These are phyloP conservation scores for Volutella citrinella DNA, from an alignment of 2,329 filamentous ascomycete species.

Conservation along the genomic window DNA sequence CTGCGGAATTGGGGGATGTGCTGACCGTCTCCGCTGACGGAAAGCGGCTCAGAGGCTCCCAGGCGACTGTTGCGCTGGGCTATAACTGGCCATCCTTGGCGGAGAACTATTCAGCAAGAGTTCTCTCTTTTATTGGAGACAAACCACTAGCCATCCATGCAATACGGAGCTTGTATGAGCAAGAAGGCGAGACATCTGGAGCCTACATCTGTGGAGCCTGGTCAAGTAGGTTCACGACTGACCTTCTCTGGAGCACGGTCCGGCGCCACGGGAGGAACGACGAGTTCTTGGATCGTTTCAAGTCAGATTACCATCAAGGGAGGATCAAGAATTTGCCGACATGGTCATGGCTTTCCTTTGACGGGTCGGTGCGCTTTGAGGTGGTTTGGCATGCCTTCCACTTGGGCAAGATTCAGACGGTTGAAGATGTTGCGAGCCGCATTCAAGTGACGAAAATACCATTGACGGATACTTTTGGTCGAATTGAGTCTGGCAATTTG, in stretches of 20 bases:
- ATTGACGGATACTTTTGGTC: no score
- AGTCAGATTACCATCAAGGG: background rate
- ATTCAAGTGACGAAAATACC: no score
- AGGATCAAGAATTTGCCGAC: background rate
- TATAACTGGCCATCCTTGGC: conserved; percentile 1
- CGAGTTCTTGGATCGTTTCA: background rate
- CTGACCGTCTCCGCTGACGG: background rate
- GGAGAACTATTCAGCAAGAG: conserved; percentile 1
- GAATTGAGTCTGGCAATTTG: no score
- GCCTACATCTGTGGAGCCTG: background rate
- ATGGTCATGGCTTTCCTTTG: background rate
- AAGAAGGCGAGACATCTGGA: background rate
- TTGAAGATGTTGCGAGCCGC: no score
- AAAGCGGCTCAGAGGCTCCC: no score
- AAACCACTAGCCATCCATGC: conserved; percentile 2
- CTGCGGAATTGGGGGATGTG: background rate
- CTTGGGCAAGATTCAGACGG: no score
- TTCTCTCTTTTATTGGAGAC: background rate
- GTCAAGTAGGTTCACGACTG: background rate
- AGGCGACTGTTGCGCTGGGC: background rate
- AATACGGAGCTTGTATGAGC: no score
- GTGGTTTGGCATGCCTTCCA: no score
- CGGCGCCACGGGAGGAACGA: background rate
- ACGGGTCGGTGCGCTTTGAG: background rate
- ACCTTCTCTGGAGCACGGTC: conserved; percentile 2